Evolutionary conservation across 345 rosid species (phyloP), one percentile per base, ranked within the genome.

Genomic region (Xanthoceras sorbifolium): DNA sequence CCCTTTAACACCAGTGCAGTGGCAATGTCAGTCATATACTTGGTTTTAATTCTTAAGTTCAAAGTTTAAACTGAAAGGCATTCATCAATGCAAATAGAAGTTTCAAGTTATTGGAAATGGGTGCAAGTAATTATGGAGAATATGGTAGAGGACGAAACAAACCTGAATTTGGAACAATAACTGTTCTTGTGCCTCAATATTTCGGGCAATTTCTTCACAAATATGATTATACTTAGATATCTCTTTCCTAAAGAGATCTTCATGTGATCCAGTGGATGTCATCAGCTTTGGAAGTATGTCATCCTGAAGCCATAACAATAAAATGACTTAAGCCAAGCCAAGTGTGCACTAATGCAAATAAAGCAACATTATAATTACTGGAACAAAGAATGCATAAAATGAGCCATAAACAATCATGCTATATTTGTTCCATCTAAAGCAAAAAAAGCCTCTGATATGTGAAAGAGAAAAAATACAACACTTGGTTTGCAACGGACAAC

Each of bases 231-330:
- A 96, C 81, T 96, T 96, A 69, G 93, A 83, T 77, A 93, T 86
- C 84, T 96, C 99, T 86, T 92, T 96, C 86, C 89, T 90, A 84
- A 96, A 96, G 77, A 96, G 97, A 85, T 96, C 99, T 74, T 96
- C 98, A 74, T 86, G 88, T 32, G 97, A 92, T 75, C 99, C 97
- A 0, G 94, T 89, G 28, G 81, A 82, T 63, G 97, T 90, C 99
- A 96, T 96, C 88, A 96, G 84, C 86, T 96, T 96, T 17, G 99
- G 98, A 44, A 96, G 86, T 85, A 96, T 89, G 80, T 96, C 98
- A 89, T 93, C 99, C 99, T 96, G 88, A 76, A 81, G 80, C 68
- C 76, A 85, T 36, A n/a, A 75, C 69, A 84, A 29, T 73, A 38
- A 76, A 74, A 65, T 26, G 55, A 64, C 25, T 52, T 62, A 73